Base-by-base conservation (phyloP, 148 eudicot genomes). In the Rhododendron griersonianum region DNA sequence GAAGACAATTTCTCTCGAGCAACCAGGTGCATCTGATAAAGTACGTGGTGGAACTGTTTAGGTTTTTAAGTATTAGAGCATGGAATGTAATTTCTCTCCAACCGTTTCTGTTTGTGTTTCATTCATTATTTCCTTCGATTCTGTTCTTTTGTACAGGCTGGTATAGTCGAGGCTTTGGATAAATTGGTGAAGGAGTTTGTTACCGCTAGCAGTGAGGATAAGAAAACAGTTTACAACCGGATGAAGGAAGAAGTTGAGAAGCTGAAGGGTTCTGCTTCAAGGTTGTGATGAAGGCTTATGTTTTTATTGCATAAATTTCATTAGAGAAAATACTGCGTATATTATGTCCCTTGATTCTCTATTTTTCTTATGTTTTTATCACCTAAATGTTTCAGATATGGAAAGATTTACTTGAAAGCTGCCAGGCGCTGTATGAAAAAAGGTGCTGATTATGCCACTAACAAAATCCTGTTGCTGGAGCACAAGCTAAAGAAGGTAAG, bases 401-500 rank as follows among this genome's bases (percentile, higher is more conserved):
- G 98, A 37, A 95, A 97, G 91, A 91, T 97, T 84, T 97, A 97
- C 86, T 77, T 90, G 61, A 95, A 96, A 87, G 92, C 87, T 89
- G 98, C 99, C 86, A 94, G 95, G 90, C 94, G 92, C 87, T 91
- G 92, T 88, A 39, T 94, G 92, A 95, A 91, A 28, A 97, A 94
- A 87, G 98, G 98, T 86, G 88, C 95, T 86, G 99, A 97, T 87
- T 95, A 33, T 88, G 92, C 98, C 61, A 94, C 87, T 85, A 97
- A 93, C 47, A 98, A 97, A 91, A 90, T 92, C 84, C 92, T 89
- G 85, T 92, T 98, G 59, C 89, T 97, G 65, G 98, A 94, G 47
- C 98, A 98, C 85, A 92, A 95, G 84, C 95, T 97, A 83, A 87
- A 92, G 84, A 97, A 95, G 99, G 99, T 97, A 92, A 85, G 30